These are phyloP conservation scores for Rhynchosporium graminicola DNA, from an alignment of 2,329 filamentous ascomycete species.

Conservation along the genomic window DNA sequence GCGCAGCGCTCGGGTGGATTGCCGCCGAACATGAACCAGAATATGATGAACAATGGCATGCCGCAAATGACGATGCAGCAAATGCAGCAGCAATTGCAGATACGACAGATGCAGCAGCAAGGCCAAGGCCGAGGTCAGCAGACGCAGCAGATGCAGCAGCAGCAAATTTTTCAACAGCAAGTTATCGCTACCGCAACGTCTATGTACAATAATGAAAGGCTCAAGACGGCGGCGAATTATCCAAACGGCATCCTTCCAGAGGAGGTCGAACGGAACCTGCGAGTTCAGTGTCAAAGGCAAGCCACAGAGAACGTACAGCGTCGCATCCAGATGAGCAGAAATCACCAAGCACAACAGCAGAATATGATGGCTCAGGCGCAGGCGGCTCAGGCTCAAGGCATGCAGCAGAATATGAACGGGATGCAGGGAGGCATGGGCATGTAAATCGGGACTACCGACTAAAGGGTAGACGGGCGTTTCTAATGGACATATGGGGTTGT, in stretches of 20 bases:
- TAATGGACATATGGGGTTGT: slow-evolving; percentile 5
- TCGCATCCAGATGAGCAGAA: slow-evolving; percentile 6
- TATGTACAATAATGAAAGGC: slow-evolving; percentile 18
- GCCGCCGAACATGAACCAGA: slow-evolving; percentile 35
- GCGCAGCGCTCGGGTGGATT: slow-evolving; percentile 26
- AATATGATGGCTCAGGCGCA: slow-evolving; percentile 28
- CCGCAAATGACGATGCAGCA: slow-evolving; percentile 42
- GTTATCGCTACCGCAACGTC: slow-evolving; percentile 16
- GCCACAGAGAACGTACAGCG: slow-evolving; percentile 19
- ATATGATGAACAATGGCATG: slow-evolving; percentile 43
- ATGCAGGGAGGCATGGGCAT: slow-evolving; percentile 39
- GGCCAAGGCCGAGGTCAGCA: slow-evolving; percentile 40
- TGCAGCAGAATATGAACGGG: slow-evolving; percentile 33
- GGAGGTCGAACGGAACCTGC: slow-evolving; percentile 24
- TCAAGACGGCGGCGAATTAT: slow-evolving; percentile 20
- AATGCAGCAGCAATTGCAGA: slow-evolving; percentile 35
- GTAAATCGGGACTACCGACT: slow-evolving; percentile 20
- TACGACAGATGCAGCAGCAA: slow-evolving; percentile 25
- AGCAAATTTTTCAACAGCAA: slow-evolving; percentile 34
- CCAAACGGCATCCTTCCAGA: slow-evolving; percentile 24
- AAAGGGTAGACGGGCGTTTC: slow-evolving; percentile 5
- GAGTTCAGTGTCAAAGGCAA: slow-evolving; percentile 22
- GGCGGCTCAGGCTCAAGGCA: slow-evolving; percentile 24
- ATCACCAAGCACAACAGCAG: slow-evolving; percentile 21
- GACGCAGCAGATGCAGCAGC: slow-evolving; percentile 29